Evolutionary conservation across 495 filamentous ascomycete species (phyloP).

Genomic region (Penicillium robsamsonii): DNA sequence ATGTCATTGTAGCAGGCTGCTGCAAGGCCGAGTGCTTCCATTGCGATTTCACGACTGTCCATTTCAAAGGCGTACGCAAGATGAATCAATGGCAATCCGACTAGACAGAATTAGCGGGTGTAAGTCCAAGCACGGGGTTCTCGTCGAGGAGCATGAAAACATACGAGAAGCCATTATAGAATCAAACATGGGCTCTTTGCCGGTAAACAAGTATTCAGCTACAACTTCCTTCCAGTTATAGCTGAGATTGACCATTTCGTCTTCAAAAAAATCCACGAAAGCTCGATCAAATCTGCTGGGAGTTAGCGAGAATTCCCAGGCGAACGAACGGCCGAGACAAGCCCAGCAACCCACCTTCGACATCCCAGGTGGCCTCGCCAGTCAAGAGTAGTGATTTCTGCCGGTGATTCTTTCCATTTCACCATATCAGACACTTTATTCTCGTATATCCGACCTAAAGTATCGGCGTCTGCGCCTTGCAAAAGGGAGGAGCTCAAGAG

Average conservation of each 20-base stretch:
- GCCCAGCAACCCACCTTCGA: slow-evolving; percentile 44
- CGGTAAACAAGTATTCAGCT: slow-evolving; percentile 70
- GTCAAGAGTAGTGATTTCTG: slow-evolving; percentile 75
- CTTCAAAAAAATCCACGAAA: slow-evolving; percentile 90
- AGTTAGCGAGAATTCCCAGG: slow-evolving; percentile 2
- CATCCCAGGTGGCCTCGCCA: slow-evolving; percentile 84
- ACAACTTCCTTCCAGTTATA: slow-evolving; percentile 86
- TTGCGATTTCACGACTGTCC: slow-evolving; percentile 71
- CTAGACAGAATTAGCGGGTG: slow-evolving; percentile 35
- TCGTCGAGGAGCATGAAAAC: slow-evolving; percentile 29
- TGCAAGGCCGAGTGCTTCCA: slow-evolving; percentile 74
- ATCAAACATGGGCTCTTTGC: slow-evolving; percentile 74
- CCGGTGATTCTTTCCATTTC: slow-evolving; percentile 80
- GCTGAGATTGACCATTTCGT: slow-evolving; percentile 67
- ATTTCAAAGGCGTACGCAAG: slow-evolving; percentile 86
- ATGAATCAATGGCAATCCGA: slow-evolving; percentile 86
- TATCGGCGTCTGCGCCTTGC: slow-evolving; percentile 67
- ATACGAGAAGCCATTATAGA: slow-evolving; percentile 72
- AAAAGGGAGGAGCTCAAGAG: slow-evolving; percentile 79
- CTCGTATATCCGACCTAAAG: slow-evolving; percentile 79
- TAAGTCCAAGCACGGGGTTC: background rate
- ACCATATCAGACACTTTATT: slow-evolving; percentile 66
- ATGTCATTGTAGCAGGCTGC: slow-evolving; percentile 69
- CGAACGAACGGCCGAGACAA: background rate
- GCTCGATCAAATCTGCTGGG: slow-evolving; percentile 73